Evolutionary conservation across 106 monocot species (phyloP).

Genomic region (Chionographis japonica): DNA sequence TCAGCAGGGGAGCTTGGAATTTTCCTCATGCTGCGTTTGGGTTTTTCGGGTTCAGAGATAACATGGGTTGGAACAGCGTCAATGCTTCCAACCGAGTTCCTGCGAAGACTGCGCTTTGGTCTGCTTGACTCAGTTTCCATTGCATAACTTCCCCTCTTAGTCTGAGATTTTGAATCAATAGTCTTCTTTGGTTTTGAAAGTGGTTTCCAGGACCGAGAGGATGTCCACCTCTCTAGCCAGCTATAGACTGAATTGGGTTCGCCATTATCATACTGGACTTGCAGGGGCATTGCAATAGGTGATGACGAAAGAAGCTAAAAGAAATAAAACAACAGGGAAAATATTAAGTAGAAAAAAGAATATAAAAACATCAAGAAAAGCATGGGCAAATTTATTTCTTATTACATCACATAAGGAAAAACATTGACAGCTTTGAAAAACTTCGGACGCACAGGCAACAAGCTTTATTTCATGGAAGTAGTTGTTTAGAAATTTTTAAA

Average conservation of each 20-base stretch:
- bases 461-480: no score
- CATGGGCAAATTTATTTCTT: not conserved
- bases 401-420: not conserved
- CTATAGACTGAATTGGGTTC: constrained; percentile 59
- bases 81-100: constrained; percentile 20
- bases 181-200: constrained; percentile 28
- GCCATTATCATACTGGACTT: constrained; percentile 40
- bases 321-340: not conserved
- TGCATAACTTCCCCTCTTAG: constrained; percentile 33
- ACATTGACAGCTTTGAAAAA: not conserved
- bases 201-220: constrained; percentile 52
- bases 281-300: constrained; percentile 36
- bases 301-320: constrained; percentile 62
- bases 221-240: constrained; percentile 86
- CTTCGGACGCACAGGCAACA: not conserved
- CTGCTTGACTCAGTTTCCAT: constrained; percentile 65
- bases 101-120: constrained; percentile 50
- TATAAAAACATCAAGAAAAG: not conserved
- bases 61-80: constrained; percentile 23
- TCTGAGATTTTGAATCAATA: constrained; percentile 40
- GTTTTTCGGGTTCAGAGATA: constrained; percentile 31
- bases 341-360: not conserved
- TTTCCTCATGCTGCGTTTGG: constrained; percentile 46
- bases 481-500: no score
- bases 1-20: constrained; percentile 24